These are phyloP conservation scores for Funneliformis caledonium DNA, from an alignment of 371 early-diverging fungal genomes.

Conservation along the genomic window DNA sequence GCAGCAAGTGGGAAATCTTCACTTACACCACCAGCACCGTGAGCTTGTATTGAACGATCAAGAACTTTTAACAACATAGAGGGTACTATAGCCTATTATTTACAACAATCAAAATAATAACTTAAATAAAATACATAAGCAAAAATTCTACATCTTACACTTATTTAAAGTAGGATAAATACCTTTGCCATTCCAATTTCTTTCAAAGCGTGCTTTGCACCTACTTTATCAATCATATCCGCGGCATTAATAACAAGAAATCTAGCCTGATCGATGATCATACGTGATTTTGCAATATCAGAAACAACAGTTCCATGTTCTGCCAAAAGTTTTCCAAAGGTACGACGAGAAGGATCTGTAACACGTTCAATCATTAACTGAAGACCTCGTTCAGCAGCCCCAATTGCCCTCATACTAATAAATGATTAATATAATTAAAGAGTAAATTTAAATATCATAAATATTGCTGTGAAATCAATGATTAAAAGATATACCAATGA, in stretches of 20 bases:
- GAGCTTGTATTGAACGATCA: constrained; percentile 90
- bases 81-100: constrained; percentile 69
- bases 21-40: constrained; percentile 90
- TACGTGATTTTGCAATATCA: constrained; percentile 84
- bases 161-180: constrained; percentile 20
- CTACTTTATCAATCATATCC: constrained; percentile 81
- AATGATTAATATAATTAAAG: constrained; percentile 48
- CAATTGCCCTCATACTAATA: constrained; percentile 91
- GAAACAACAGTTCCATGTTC: constrained; percentile 82
- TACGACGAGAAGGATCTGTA: constrained; percentile 81
- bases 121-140: not conserved
- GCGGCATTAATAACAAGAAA: constrained; percentile 91
- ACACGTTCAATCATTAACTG: constrained; percentile 84
- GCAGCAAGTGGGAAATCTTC: constrained; percentile 87
- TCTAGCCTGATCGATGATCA: constrained; percentile 90
- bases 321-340: constrained; percentile 84
- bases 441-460: not conserved
- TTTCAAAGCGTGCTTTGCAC: constrained; percentile 87
- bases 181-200: constrained; percentile 97
- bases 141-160: not conserved
- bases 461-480: not conserved
- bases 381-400: constrained; percentile 91
- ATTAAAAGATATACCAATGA: constrained; percentile 55
- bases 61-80: constrained; percentile 72
- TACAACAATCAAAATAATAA: not conserved